Percentiles rank a stretch among this genome's conserved stretches.
Evolutionary conservation across 108 stramenopile genomes (phyloP).

Genomic region (Cyclotella baltica): DNA sequence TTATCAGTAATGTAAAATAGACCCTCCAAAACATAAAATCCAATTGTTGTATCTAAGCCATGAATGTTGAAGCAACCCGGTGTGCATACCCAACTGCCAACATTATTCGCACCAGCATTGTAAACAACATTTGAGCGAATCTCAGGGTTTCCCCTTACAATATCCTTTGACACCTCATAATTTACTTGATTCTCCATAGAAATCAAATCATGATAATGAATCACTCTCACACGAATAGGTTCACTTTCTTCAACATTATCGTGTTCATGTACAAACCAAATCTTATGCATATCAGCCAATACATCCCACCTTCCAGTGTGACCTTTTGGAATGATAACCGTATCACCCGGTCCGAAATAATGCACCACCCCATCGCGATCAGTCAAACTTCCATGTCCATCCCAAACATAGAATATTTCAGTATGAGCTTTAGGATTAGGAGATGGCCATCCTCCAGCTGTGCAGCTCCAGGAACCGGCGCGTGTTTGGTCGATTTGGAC

Average conservation of each 20-base stretch:
- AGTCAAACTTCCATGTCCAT: constrained; percentile 62
- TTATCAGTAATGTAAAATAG: constrained; percentile 4
- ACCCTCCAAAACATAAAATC: constrained; percentile 64
- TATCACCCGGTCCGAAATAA: constrained; percentile 78
- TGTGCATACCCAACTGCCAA: constrained; percentile 61
- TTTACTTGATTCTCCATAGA: constrained; percentile 26
- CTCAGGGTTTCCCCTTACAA: constrained; percentile 27
- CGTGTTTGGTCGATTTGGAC: not conserved
- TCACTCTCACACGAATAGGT: constrained; percentile 59
- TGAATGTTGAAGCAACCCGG: constrained; percentile 53
- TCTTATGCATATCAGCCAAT: constrained; percentile 61
- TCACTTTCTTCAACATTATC: constrained; percentile 45
- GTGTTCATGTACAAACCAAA: constrained; percentile 76
- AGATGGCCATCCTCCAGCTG: constrained; percentile 73
- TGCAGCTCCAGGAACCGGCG: constrained; percentile 72
- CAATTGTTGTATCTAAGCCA: not conserved
- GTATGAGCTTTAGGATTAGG: constrained; percentile 58
- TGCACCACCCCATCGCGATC: constrained; percentile 66
- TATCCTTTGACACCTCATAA: constrained; percentile 33
- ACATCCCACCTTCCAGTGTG: constrained; percentile 83
- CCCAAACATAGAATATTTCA: constrained; percentile 73
- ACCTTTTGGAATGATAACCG: constrained; percentile 76
- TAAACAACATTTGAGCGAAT: constrained; percentile 49
- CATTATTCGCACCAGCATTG: constrained; percentile 63
- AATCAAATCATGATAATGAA: constrained; percentile 48